Evolutionary conservation across 805 yeast species (phyloP).

Genomic region (Monosporozyma siamensis): DNA sequence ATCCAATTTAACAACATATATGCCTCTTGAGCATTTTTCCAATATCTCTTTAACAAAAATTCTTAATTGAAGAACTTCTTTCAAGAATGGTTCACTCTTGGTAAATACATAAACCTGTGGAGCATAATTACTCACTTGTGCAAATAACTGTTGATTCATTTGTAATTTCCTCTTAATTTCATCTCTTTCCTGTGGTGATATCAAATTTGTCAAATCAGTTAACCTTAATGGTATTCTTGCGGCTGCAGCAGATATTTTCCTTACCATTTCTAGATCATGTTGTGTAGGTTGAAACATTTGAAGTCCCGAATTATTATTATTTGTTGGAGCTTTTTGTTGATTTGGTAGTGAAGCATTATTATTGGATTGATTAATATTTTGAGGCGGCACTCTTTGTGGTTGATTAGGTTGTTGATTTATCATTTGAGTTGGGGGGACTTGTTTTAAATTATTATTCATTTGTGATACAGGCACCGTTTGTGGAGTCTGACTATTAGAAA

Average conservation of each 20-base stretch:
- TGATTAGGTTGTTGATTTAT: background rate
- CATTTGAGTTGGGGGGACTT: constrained; percentile 1
- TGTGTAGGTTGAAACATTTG: constrained; percentile 38
- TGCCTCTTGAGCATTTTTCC: constrained; percentile 56
- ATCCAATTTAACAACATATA: constrained; percentile 63
- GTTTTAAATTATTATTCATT: background rate
- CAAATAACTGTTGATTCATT: constrained; percentile 42
- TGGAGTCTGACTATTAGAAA: background rate
- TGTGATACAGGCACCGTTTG: background rate
- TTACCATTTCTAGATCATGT: constrained; percentile 53
- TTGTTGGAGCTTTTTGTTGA: constrained; percentile 5
- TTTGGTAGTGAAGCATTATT: background rate
- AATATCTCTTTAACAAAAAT: constrained; percentile 68
- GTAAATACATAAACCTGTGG: constrained; percentile 73
- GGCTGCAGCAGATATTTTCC: constrained; percentile 60
- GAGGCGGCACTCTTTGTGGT: constrained; percentile 9
- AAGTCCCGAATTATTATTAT: constrained; percentile 7
- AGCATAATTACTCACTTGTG: constrained; percentile 63
- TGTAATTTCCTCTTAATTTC: constrained; percentile 46
- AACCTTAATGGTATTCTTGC: constrained; percentile 55
- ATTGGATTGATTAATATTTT: background rate
- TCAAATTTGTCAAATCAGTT: constrained; percentile 52
- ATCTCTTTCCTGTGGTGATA: constrained; percentile 57
- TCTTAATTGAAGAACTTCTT: constrained; percentile 67
- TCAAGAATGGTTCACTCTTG: constrained; percentile 65